Base-by-base conservation (phyloP, 768 basidiomycete genomes). In the Calocera viscosa region DNA sequence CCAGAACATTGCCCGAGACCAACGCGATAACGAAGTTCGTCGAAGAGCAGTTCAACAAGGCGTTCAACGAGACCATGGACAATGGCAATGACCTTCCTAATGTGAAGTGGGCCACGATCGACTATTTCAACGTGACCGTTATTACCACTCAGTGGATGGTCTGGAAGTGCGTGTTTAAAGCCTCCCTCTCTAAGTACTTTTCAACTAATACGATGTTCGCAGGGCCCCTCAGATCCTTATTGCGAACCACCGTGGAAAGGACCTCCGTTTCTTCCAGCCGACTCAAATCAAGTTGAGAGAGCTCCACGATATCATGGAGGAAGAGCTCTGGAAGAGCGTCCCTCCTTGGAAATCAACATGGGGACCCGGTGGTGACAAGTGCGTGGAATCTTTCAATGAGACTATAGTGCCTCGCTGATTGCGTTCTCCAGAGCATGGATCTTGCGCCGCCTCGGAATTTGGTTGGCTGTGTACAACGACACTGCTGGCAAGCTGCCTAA, bases 61-160 rank as follows among this genome's bases (percentile, higher is more conserved):
- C 91, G 1, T 90, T 80, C 74, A 89, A 91, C 74, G 76, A 82
- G 69, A 82, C 86, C 3, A 65, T 82, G 35, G 73, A 82, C 16
- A 82, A 80, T 24, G 47, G 47, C 66, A 81, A 80, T 11, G 89
- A 88, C 73, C 76, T 90, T 19, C 85, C 84, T 1, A 74, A 90
- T 72, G 82, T 94, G 67, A 85, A 83, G 67, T 94, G 88, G 83
- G 93, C 84, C 64, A 85, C 93, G 68, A 84, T 95, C 67, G 91
- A 94, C 78, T 95, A 93, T 75, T 77, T 92, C 69, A 86, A 87
- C 69, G 91, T 94, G 69, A 92, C 90, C 19, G 77, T 80, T 65
- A 75, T 93, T 67, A 94, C 91, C 67, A 91, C 91, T 1, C 88
- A 88, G 73, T 95, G 93, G 93, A 79, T 75, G 38, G 75, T 94